These are phyloP conservation scores for Cryptococcus floricola DNA, from an alignment of 1,284 basidiomycete species.

Conservation along the genomic window DNA sequence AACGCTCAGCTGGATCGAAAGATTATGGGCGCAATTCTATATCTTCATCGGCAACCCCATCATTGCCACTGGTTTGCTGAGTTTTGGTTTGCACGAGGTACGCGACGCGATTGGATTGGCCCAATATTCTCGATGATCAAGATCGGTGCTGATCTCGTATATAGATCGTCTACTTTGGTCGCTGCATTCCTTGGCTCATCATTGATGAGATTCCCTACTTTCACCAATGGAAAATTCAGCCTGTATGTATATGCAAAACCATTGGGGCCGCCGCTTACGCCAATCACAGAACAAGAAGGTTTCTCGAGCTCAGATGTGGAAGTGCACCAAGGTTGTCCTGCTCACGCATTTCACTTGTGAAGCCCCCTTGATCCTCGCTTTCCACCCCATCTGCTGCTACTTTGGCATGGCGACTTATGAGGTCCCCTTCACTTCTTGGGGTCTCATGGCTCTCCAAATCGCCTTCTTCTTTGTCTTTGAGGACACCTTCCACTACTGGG, in stretches of 20 bases:
- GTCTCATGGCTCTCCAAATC: constrained; percentile 72
- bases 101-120: constrained; percentile 25
- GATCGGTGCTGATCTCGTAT: neutral
- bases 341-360: constrained; percentile 96
- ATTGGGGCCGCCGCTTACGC: neutral
- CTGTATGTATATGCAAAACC: constrained; percentile 45
- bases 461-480: constrained; percentile 94
- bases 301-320: constrained; percentile 80
- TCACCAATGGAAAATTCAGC: constrained; percentile 90
- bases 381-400: constrained; percentile 88
- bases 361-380: constrained; percentile 91
- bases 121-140: neutral
- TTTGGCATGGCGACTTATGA: constrained; percentile 85
- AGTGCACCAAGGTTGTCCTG: constrained; percentile 91
- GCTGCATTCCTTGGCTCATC: constrained; percentile 91
- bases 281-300: constrained; percentile 62
- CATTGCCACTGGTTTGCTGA: constrained; percentile 90
- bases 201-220: constrained; percentile 93
- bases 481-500: constrained; percentile 78
- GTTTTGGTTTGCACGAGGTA: constrained; percentile 90
- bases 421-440: constrained; percentile 78
- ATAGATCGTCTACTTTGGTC: constrained; percentile 93
- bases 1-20: constrained; percentile 69
- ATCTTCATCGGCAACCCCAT: constrained; percentile 82
- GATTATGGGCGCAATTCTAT: constrained; percentile 78